Evolutionary conservation across 768 basidiomycete species (phyloP), one percentile per base, ranked within the genome.

Genomic region (Lactifluus piperatus): DNA sequence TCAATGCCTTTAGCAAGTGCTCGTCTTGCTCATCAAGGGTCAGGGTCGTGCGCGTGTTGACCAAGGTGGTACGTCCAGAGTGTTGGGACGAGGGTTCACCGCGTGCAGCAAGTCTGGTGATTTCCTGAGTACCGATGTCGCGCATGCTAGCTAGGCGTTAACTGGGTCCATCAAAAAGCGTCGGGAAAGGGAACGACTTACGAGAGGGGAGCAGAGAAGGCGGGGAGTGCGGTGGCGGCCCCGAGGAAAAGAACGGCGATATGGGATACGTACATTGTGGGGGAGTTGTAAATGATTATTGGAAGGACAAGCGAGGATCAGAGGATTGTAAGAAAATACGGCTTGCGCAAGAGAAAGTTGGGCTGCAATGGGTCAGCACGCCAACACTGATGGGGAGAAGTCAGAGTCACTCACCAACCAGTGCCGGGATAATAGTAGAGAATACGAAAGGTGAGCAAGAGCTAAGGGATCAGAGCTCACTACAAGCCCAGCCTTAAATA

Each of bases 321-420:
- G 29, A 13, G 20, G n/a, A 29, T 49, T 16, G 30, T 49, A 34
- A 48, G 9, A 11, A 26, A 27, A 22, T 18, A 24, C 20, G 26
- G n/a, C 20, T 48, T 32, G 7, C 10, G 3, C 5, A 22, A 24
- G 39, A 48, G 16, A 2, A 5, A 26, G 20, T 20, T 6, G 20
- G 18, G 29, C 47, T 41, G 37, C 20, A 16, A 49, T 49, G 29
- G 6, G 16, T 56, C 13, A 56, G 27, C 20, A 24, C 9, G 22
- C 22, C n/a, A 24, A 10, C 20, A 32, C 34, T 8, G 10, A 5
- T 5, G 2, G 11, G 34, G n/a, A 29, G 24, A 2, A 18, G 27
- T 9, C 11, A 1, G 37, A 29, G 36, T 14, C 39, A 48, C 55
- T 56, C 29, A 56, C 55, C 55, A 56, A 49, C 55, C 55, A 49